phyloP scores from a whole-genome alignment of 2,329 filamentous ascomycete species.

The Tolypocladium amazonense region DNA sequence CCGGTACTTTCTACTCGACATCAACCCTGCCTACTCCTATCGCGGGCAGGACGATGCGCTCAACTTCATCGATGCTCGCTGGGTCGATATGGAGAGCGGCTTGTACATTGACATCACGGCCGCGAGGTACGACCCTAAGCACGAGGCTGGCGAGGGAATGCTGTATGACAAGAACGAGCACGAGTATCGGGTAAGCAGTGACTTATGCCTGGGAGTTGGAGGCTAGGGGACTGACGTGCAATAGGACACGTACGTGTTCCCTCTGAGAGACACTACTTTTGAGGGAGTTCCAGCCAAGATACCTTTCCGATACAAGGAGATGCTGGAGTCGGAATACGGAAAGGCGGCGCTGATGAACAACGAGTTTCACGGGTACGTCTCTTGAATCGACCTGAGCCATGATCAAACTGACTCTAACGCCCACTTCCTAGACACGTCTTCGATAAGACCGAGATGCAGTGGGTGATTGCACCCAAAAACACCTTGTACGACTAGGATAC shows the following conservation, averaged over 20 bases:
- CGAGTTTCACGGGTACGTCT: slow-evolving; percentile 39
- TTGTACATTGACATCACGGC: slow-evolving; percentile 42
- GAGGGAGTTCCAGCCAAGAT: slow-evolving; percentile 58
- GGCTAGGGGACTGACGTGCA: background rate
- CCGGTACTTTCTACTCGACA: slow-evolving; percentile 36
- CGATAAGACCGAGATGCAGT: slow-evolving; percentile 24
- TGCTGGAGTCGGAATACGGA: slow-evolving; percentile 48
- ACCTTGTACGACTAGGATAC: background rate
- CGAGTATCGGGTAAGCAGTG: slow-evolving; percentile 29
- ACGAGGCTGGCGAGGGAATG: slow-evolving; percentile 31
- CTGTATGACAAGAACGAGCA: slow-evolving; percentile 41
- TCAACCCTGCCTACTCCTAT: slow-evolving; percentile 31
- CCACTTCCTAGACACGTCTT: slow-evolving; percentile 26
- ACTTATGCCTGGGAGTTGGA: background rate
- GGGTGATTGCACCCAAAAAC: slow-evolving; percentile 8
- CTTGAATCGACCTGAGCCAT: background rate
- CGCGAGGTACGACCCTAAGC: slow-evolving; percentile 34
- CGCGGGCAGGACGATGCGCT: slow-evolving; percentile 24
- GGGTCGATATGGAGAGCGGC: slow-evolving; percentile 35
- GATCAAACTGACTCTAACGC: slow-evolving; percentile 5
- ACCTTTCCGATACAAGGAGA: slow-evolving; percentile 49
- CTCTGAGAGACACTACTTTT: slow-evolving; percentile 57
- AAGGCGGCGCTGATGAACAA: slow-evolving; percentile 37
- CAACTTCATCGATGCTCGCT: slow-evolving; percentile 37
- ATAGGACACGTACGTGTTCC: slow-evolving; percentile 51